Evolutionary conservation across 116 monocot species (phyloP).

Genomic region (Iris pallida): DNA sequence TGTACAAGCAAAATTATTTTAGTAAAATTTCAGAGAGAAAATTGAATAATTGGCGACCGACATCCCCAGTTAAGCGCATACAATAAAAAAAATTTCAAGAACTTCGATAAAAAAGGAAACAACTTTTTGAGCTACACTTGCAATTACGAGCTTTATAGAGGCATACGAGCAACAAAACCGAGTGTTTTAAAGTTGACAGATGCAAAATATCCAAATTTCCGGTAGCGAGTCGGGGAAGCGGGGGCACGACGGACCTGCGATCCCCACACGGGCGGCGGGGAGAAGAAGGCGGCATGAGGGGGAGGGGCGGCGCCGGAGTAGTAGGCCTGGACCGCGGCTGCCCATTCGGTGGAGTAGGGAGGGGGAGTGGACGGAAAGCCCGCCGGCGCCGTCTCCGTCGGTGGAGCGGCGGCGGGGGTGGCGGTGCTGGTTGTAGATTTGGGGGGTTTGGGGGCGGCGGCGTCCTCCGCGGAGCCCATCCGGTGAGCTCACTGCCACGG

Average conservation of each 20-base stretch:
- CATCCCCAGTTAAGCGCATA: too few relatives aligned
- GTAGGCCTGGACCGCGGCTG: conserved; percentile 2
- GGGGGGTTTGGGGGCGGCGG: background rate
- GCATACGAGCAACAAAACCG: too few relatives aligned
- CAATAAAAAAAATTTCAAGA: too few relatives aligned
- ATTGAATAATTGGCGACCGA: too few relatives aligned
- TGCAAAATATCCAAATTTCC: too few relatives aligned
- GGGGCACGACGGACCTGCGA: background rate
- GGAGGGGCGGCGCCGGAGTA: background rate
- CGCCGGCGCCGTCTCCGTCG: background rate
- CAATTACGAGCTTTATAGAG: too few relatives aligned
- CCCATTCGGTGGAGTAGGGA: background rate
- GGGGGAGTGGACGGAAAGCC: background rate
- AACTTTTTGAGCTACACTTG: too few relatives aligned
- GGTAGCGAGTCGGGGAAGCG: too few relatives aligned
- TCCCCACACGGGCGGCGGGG: conserved; percentile 6
- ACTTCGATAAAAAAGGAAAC: too few relatives aligned
- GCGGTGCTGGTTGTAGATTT: background rate
- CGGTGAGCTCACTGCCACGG: background rate
- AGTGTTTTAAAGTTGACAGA: too few relatives aligned
- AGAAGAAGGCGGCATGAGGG: background rate
- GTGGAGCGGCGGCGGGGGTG: background rate
- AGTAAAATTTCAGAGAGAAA: too few relatives aligned
- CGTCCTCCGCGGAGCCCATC: conserved; percentile 6
- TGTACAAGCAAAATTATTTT: too few relatives aligned